A percentile compares a stretch with the other conserved stretches of the same genome.
Conservation (phyloP, 176 grass and related monocot species). For the Stipa capillata region DNA sequence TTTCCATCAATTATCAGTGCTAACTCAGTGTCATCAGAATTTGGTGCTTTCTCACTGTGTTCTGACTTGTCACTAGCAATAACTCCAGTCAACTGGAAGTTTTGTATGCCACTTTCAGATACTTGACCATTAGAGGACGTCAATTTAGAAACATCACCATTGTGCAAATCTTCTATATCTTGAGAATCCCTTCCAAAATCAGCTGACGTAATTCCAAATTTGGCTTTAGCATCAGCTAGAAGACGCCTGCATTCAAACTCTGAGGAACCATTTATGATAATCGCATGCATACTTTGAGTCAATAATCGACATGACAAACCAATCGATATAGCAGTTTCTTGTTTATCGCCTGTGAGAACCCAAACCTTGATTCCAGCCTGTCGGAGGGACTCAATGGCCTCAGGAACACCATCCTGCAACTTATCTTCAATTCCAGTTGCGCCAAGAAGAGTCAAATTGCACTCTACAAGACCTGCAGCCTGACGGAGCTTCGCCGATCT, state of each 20-base stretch:
- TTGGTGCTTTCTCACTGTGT: slow-evolving; percentile 21
- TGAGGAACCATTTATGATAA: slow-evolving; percentile 96
- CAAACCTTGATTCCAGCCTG: slow-evolving; percentile 98
- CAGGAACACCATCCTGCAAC: slow-evolving; percentile 98
- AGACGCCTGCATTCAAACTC: slow-evolving; percentile 78
- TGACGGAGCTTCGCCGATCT: slow-evolving; percentile 93
- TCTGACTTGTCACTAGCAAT: slow-evolving; percentile 30
- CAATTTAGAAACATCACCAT: slow-evolving; percentile 30
- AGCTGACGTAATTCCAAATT: slow-evolving; percentile 58
- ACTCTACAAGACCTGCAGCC: slow-evolving; percentile 75
- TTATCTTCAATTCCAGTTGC: slow-evolving; percentile 96
- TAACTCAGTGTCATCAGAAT: slow-evolving; percentile 38
- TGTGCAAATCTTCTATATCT: slow-evolving; percentile 25
- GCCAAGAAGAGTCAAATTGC: slow-evolving; percentile 81
- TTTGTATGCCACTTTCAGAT: slow-evolving; percentile 34
- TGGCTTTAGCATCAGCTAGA: slow-evolving; percentile 74
- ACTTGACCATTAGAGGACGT: slow-evolving; percentile 37
- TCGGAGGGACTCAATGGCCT: slow-evolving; percentile 86
- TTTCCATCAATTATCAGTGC: slow-evolving; percentile 97
- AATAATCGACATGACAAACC: slow-evolving; percentile 83
- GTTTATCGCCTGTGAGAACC: slow-evolving; percentile 99
- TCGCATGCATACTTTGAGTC: slow-evolving; percentile 59
- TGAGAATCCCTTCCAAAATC: slow-evolving; percentile 23
- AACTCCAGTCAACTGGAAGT: slow-evolving; percentile 33
- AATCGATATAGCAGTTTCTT: slow-evolving; percentile 99